Percentiles rank a stretch among this genome's conserved stretches.
Conservation (phyloP, 495 filamentous ascomycete genomes). For the Penicillium coffeae region DNA sequence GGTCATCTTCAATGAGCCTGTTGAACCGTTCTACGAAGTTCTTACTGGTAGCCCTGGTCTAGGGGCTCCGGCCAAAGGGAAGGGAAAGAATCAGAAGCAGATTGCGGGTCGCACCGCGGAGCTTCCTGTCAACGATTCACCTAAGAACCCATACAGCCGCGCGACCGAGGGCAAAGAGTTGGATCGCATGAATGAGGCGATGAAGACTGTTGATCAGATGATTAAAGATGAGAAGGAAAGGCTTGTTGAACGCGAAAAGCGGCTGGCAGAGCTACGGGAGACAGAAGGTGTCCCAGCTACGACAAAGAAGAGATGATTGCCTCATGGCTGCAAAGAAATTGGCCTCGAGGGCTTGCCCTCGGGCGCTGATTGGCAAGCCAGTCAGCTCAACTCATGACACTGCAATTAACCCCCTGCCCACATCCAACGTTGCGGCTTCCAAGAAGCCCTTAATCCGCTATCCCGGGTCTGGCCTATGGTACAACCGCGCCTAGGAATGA, state of each 20-base stretch:
- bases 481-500: too few relatives aligned
- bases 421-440: too few relatives aligned
- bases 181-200: slow-evolving; percentile 52
- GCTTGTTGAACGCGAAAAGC: slow-evolving; percentile 58
- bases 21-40: slow-evolving; percentile 80
- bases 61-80: slow-evolving; percentile 33
- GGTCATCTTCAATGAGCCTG: slow-evolving; percentile 92
- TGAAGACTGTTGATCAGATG: slow-evolving; percentile 68
- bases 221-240: slow-evolving; percentile 64
- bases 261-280: slow-evolving; percentile 59
- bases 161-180: slow-evolving; percentile 70
- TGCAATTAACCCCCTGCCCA: too few relatives aligned
- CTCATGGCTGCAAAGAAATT: not conserved
- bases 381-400: too few relatives aligned
- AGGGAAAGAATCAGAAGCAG: slow-evolving; percentile 47
- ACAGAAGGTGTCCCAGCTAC: slow-evolving; percentile 40
- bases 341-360: not conserved
- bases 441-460: too few relatives aligned
- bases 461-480: too few relatives aligned
- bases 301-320: slow-evolving; percentile 41
- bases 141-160: slow-evolving; percentile 67
- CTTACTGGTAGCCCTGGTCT: slow-evolving; percentile 59
- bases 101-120: slow-evolving; percentile 60
- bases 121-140: slow-evolving; percentile 60
- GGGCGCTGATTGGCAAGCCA: too few relatives aligned